phyloP scores from a whole-genome alignment of 208 protist species.

The Trypanosoma avium region DNA sequence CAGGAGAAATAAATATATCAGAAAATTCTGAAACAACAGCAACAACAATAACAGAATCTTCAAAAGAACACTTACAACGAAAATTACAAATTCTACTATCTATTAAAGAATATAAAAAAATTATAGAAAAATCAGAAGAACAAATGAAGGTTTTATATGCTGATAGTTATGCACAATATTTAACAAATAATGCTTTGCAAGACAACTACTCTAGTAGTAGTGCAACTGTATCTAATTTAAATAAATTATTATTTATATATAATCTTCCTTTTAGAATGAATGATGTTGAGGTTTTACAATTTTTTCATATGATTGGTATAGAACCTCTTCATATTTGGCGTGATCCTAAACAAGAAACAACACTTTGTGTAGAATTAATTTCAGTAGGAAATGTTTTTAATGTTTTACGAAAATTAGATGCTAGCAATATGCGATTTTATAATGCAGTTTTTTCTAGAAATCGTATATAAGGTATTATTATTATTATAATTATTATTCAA shows the following conservation, averaged over 20 bases:
- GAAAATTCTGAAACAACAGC: not conserved
- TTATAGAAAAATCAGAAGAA: constrained; percentile 5
- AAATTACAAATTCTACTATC: constrained; percentile 18
- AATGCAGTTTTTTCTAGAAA: constrained; percentile 20
- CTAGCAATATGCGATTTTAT: constrained; percentile 19
- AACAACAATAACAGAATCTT: not conserved
- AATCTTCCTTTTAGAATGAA: constrained; percentile 9
- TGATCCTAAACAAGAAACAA: constrained; percentile 13
- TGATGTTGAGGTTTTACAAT: constrained; percentile 22
- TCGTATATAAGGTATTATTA: not conserved
- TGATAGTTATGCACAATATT: constrained; percentile 14
- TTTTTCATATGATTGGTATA: constrained; percentile 17
- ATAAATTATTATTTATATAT: constrained; percentile 22
- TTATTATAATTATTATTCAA: not conserved
- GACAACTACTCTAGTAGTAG: constrained; percentile 22
- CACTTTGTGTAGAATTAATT: constrained; percentile 23
- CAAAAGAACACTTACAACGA: constrained; percentile 11
- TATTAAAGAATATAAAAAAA: constrained; percentile 19
- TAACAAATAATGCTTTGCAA: not conserved
- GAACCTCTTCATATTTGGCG: constrained; percentile 29
- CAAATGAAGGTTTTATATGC: constrained; percentile 22
- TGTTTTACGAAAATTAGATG: constrained; percentile 22
- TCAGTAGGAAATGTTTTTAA: constrained; percentile 18
- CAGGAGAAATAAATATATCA: not conserved
- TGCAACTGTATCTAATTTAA: constrained; percentile 5